A percentile compares a stretch with the other conserved stretches of the same genome.
phyloP scores from a whole-genome alignment of 2,329 filamentous ascomycete species.

The Pseudocercospora macadamiae region DNA sequence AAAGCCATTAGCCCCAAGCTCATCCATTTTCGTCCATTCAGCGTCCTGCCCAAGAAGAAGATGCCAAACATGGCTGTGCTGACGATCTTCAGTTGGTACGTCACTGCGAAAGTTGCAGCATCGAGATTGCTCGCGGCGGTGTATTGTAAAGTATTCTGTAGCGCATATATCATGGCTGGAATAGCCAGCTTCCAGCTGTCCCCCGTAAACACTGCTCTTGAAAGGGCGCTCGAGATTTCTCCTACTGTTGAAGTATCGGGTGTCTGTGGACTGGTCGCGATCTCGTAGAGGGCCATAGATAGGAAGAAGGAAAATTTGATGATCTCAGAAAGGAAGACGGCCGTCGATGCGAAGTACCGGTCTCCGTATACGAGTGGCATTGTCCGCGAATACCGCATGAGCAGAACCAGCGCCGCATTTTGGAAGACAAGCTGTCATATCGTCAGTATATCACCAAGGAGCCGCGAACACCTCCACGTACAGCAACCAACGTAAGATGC shows the following conservation, averaged over 20 bases:
- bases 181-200: constrained; percentile 96
- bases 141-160: constrained; percentile 94
- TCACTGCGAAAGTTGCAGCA: constrained; percentile 88
- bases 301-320: constrained; percentile 86
- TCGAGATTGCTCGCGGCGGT: constrained; percentile 88
- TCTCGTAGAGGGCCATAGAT: constrained; percentile 84
- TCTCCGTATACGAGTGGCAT: constrained; percentile 85
- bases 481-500: constrained; percentile 67
- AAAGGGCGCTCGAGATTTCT: constrained; percentile 73
- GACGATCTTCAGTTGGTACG: constrained; percentile 93
- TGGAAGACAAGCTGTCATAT: constrained; percentile 70
- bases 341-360: constrained; percentile 90
- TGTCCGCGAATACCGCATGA: constrained; percentile 92
- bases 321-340: constrained; percentile 90
- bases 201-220: constrained; percentile 77
- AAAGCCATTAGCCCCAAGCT: constrained; percentile 76
- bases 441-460: constrained; percentile 14
- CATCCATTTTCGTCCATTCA: constrained; percentile 77
- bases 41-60: constrained; percentile 69
- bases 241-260: constrained; percentile 66
- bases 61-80: constrained; percentile 88
- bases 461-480: constrained; percentile 33
- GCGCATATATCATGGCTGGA: constrained; percentile 82
- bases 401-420: constrained; percentile 77
- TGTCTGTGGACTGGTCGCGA: constrained; percentile 76